Evolutionary conservation across 2,329 filamentous ascomycete species (phyloP).

Genomic region (Sporothrix luriei): DNA sequence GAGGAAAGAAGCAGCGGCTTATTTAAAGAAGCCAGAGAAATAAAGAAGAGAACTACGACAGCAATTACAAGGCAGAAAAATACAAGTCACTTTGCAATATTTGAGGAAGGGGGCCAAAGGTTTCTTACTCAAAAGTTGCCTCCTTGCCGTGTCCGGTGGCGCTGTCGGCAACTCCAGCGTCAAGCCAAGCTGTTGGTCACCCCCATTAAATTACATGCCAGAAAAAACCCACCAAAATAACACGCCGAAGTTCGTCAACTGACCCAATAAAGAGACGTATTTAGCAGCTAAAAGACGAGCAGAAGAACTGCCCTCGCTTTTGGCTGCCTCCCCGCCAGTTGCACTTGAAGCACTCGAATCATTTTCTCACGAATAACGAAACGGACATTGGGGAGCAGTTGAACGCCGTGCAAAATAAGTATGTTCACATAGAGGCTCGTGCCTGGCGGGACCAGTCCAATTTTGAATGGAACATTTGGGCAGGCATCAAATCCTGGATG

Average conservation of each 20-base stretch:
- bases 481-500: constrained; percentile 14
- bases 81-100: not conserved
- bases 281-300: constrained; percentile 14
- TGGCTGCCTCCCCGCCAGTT: constrained; percentile 11
- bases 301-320: not conserved
- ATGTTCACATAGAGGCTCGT: not conserved
- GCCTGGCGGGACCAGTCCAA: not conserved
- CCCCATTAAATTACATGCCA: not conserved
- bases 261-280: not conserved
- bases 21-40: constrained; percentile 2
- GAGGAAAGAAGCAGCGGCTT: constrained; percentile 4
- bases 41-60: not conserved
- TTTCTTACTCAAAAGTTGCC: constrained; percentile 22
- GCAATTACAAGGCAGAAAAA: not conserved
- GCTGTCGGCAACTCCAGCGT: constrained; percentile 21
- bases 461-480: not conserved
- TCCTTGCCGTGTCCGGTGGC: constrained; percentile 26
- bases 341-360: not conserved
- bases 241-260: not conserved
- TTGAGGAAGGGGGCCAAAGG: not conserved
- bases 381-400: not conserved
- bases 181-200: not conserved
- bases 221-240: not conserved
- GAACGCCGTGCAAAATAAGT: not conserved
- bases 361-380: not conserved